These are phyloP conservation scores for Apophysomyces elegans DNA, from an alignment of 371 early-diverging fungal species.

Conservation along the genomic window DNA sequence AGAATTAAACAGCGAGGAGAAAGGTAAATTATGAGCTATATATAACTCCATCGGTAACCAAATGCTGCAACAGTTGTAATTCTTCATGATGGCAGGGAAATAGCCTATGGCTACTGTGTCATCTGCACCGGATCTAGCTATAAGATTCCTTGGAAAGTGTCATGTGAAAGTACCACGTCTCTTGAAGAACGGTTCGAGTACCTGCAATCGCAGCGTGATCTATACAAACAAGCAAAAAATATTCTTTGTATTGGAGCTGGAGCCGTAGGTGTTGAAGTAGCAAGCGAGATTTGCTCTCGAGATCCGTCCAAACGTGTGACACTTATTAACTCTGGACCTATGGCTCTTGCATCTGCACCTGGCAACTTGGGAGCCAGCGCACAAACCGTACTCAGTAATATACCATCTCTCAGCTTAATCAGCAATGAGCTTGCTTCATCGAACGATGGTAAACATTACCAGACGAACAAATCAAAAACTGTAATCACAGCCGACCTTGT, in stretches of 20 bases:
- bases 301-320: conserved; percentile 47
- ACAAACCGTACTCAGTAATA: conserved; percentile 22
- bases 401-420: conserved; percentile 21
- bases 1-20: conserved; percentile 20
- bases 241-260: conserved; percentile 63
- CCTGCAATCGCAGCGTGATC: conserved; percentile 26
- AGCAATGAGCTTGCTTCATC: conserved; percentile 26
- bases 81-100: not conserved
- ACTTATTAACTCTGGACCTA: conserved; percentile 34
- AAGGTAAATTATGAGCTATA: conserved; percentile 25
- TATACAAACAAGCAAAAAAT: conserved; percentile 34
- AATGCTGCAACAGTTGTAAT: not conserved
- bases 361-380: conserved; percentile 24
- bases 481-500: conserved; percentile 32
- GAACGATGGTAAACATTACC: conserved; percentile 19
- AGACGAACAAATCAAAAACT: conserved; percentile 33
- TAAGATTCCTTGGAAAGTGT: conserved; percentile 39
- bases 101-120: conserved; percentile 29
- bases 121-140: conserved; percentile 47
- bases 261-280: conserved; percentile 57
- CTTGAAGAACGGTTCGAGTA: conserved; percentile 21
- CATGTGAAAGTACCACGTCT: conserved; percentile 11
- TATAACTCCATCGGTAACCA: not conserved
- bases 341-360: conserved; percentile 29
- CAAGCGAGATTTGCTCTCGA: conserved; percentile 50